A percentile compares a stretch with the other conserved stretches of the same genome.
Evolutionary conservation across 495 filamentous ascomycete genomes (phyloP).

Genomic region (Aspergillus sclerotioniger): DNA sequence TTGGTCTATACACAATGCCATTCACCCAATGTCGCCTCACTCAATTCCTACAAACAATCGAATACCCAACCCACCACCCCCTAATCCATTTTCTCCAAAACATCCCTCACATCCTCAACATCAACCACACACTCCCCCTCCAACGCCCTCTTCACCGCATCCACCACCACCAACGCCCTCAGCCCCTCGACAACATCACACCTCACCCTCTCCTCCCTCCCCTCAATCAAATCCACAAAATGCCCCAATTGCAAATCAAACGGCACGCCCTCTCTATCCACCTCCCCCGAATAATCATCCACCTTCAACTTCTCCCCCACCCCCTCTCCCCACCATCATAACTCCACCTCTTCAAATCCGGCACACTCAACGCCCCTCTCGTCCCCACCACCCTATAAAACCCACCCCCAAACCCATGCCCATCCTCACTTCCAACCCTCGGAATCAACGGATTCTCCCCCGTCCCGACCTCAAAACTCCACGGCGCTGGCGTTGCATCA

Average conservation of each 20-base stretch:
- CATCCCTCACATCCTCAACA: conserved; percentile 16
- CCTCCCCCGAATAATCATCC: conserved; percentile 34
- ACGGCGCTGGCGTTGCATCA: conserved; percentile 51
- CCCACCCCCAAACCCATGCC: conserved; percentile 32
- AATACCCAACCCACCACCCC: neutral
- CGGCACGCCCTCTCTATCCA: conserved; percentile 40
- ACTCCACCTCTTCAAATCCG: conserved; percentile 55
- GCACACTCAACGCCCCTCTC: conserved; percentile 52
- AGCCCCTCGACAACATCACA: conserved; percentile 47
- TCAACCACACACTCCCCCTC: conserved; percentile 37
- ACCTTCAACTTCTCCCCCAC: conserved; percentile 31
- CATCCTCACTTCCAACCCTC: conserved; percentile 14
- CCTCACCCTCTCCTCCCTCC: conserved; percentile 35
- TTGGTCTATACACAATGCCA: neutral
- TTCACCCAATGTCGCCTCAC: neutral
- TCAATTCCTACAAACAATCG: neutral
- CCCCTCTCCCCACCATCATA: conserved; percentile 40
- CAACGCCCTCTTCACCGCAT: conserved; percentile 42
- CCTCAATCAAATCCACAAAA: conserved; percentile 52
- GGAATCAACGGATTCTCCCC: conserved; percentile 59
- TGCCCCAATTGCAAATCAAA: conserved; percentile 57
- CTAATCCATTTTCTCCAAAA: neutral
- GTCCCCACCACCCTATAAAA: conserved; percentile 59
- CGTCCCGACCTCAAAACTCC: conserved; percentile 55
- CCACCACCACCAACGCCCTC: conserved; percentile 43